A percentile compares a stretch with the other conserved stretches of the same genome.
These are phyloP conservation scores for Papilionanthe hybrid DNA, from an alignment of 116 monocot genomes.

Conservation along the genomic window DNA sequence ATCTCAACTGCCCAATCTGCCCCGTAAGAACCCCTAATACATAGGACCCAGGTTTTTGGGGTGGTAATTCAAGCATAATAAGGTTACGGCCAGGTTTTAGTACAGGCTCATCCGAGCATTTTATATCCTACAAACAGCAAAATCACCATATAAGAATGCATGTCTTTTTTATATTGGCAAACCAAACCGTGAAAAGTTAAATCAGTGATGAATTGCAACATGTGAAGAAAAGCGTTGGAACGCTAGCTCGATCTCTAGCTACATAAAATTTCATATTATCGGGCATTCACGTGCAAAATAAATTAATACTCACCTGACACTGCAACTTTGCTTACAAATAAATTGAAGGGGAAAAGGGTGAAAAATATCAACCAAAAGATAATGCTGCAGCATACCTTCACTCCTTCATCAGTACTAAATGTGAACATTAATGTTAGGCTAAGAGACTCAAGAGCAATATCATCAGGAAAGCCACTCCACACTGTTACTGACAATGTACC, in stretches of 20 bases:
- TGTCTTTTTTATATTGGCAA: neutral
- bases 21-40: slow-evolving; percentile 95
- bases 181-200: neutral
- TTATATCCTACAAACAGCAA: slow-evolving; percentile 60
- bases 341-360: neutral
- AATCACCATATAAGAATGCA: neutral
- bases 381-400: slow-evolving; percentile 51
- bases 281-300: neutral
- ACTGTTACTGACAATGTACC: slow-evolving; percentile 76
- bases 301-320: neutral
- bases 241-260: neutral
- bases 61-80: slow-evolving; percentile 73
- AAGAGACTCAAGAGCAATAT: slow-evolving; percentile 85
- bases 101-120: slow-evolving; percentile 45
- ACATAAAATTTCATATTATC: neutral
- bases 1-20: slow-evolving; percentile 85
- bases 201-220: neutral
- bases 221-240: neutral
- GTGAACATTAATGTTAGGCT: slow-evolving; percentile 78
- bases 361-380: neutral
- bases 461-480: slow-evolving; percentile 98
- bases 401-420: slow-evolving; percentile 74
- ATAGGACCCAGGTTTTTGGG: slow-evolving; percentile 93
- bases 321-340: neutral
- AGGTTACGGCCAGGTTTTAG: slow-evolving; percentile 85